phyloP scores from a whole-genome alignment of 208 protist genomes.

The Crithidia fasciculata region DNA sequence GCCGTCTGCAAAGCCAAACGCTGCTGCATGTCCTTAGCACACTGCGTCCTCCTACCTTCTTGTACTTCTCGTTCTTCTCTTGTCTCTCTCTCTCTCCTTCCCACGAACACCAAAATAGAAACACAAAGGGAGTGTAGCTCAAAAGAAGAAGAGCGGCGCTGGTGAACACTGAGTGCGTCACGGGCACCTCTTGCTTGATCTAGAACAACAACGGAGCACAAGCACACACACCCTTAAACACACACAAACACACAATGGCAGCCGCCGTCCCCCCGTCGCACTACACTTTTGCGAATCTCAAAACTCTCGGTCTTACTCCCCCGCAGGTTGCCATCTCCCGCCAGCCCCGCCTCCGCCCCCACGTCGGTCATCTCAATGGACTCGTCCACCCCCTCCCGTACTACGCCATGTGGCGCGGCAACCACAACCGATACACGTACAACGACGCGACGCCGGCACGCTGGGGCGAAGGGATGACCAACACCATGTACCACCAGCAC shows the following conservation, averaged over 20 bases:
- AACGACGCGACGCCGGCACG: conserved; percentile 73
- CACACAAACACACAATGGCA: conserved; percentile 17
- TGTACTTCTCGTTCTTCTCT: too few species aligned
- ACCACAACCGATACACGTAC: conserved; percentile 89
- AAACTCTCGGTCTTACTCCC: conserved; percentile 59
- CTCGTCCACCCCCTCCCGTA: conserved; percentile 89
- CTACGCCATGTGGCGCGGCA: conserved; percentile 92
- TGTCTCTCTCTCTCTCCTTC: too few species aligned
- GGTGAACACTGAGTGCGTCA: too few species aligned
- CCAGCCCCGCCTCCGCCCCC: conserved; percentile 77
- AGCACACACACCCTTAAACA: not conserved
- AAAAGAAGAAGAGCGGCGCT: too few species aligned
- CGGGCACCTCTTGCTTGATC: not conserved
- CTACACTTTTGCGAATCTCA: conserved; percentile 73
- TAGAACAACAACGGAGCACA: not conserved
- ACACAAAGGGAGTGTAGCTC: too few species aligned
- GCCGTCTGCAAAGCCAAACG: too few species aligned
- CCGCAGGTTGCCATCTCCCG: conserved; percentile 82
- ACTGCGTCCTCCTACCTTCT: too few species aligned
- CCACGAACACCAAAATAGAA: too few species aligned
- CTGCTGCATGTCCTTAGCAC: too few species aligned
- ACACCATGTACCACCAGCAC: conserved; percentile 87
- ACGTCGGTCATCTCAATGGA: conserved; percentile 63
- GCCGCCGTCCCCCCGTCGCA: conserved; percentile 55
- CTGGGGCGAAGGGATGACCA: conserved; percentile 86